These are phyloP conservation scores for Ulota crispa DNA, from an alignment of 225 moss, liverwort and hornwort genomes.

Conservation along the genomic window DNA sequence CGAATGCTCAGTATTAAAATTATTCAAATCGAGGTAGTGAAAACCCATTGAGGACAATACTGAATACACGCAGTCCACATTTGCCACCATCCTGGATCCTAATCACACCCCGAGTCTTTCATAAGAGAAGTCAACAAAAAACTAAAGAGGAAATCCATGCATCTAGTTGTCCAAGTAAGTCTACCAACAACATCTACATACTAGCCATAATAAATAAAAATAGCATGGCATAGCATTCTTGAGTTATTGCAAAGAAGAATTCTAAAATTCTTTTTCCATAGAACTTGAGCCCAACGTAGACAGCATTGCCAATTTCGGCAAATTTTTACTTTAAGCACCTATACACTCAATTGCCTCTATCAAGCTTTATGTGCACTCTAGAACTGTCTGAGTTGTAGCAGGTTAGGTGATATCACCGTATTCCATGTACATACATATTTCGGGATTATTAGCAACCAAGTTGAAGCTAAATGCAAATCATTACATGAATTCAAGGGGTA, in stretches of 20 bases:
- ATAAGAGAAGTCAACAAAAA: background rate
- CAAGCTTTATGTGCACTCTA: too few species aligned
- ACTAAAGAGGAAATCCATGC: background rate
- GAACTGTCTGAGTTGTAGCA: too few species aligned
- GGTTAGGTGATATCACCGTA: too few species aligned
- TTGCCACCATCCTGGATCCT: constrained; percentile 66
- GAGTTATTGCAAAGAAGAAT: background rate
- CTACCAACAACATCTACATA: background rate
- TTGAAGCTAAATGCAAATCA: too few species aligned
- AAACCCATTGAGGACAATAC: constrained; percentile 59
- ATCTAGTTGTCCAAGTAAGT: background rate
- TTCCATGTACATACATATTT: too few species aligned
- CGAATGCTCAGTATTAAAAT: constrained; percentile 61
- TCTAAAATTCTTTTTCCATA: background rate
- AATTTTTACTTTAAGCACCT: too few species aligned
- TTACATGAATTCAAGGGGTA: too few species aligned
- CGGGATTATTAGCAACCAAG: too few species aligned
- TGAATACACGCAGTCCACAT: constrained; percentile 62
- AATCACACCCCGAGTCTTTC: background rate
- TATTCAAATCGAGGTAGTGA: constrained; percentile 58
- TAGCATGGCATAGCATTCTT: background rate
- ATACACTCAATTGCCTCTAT: too few species aligned
- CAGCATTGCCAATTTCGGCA: too few species aligned
- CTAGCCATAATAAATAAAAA: background rate
- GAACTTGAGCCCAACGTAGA: background rate